Evolutionary conservation across 169 alveolate species (phyloP).

Genomic region (Plasmodium coatneyi): DNA sequence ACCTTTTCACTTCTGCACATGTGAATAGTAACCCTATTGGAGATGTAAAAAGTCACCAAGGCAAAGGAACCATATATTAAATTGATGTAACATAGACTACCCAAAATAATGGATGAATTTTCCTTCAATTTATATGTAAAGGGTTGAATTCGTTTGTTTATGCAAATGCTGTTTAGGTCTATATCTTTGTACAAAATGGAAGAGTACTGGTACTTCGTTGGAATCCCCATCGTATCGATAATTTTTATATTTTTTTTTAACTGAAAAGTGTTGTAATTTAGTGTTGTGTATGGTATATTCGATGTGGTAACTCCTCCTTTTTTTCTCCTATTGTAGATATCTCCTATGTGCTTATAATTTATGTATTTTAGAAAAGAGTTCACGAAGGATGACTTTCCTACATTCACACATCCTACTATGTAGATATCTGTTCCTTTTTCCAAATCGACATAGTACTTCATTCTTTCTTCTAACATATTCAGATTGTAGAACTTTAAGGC

Average conservation of each 20-base stretch:
- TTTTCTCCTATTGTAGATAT: conserved; percentile 78
- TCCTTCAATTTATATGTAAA: conserved; percentile 79
- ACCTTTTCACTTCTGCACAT: conserved; percentile 78
- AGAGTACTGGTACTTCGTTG: conserved; percentile 81
- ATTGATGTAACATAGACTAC: conserved; percentile 82
- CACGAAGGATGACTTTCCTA: conserved; percentile 90
- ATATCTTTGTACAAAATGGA: conserved; percentile 76
- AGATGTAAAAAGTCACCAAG: conserved; percentile 77
- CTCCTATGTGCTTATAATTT: conserved; percentile 83
- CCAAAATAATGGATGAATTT: conserved; percentile 82
- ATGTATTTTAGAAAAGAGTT: conserved; percentile 87
- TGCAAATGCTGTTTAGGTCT: conserved; percentile 79
- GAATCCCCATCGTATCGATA: conserved; percentile 91
- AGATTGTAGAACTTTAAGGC: conserved; percentile 79
- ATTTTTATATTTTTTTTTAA: conserved; percentile 87
- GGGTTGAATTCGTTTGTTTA: conserved; percentile 81
- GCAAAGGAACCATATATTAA: conserved; percentile 64
- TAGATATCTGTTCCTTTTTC: conserved; percentile 81
- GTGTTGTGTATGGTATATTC: conserved; percentile 89
- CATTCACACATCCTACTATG: conserved; percentile 89
- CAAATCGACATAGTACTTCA: conserved; percentile 77
- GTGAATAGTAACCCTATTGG: conserved; percentile 81
- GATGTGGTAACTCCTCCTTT: conserved; percentile 91
- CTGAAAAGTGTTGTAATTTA: conserved; percentile 86
- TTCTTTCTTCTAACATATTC: conserved; percentile 80